These are phyloP conservation scores for Neodidymelliopsis sp. DNA, from an alignment of 2,329 filamentous ascomycete species.

Conservation along the genomic window DNA sequence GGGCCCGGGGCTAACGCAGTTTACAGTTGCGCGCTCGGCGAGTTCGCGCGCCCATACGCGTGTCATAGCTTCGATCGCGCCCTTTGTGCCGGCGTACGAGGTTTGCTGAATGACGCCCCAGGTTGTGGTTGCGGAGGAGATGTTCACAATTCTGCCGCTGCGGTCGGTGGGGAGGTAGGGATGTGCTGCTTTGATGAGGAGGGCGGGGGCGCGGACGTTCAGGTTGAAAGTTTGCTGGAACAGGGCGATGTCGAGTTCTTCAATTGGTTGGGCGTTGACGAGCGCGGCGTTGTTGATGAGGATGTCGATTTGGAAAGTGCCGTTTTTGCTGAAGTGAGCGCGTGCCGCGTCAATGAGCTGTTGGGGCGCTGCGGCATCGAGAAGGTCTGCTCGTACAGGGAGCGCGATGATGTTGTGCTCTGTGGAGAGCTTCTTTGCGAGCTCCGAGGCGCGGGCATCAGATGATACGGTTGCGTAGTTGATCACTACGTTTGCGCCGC, in stretches of 20 bases:
- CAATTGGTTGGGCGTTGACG: conserved; percentile 26
- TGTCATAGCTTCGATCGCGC: conserved; percentile 69
- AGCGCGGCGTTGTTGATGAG: conserved; percentile 72
- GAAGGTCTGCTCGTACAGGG: conserved; percentile 72
- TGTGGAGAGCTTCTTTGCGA: conserved; percentile 60
- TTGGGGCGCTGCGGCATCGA: conserved; percentile 63
- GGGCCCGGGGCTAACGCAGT: conserved; percentile 67
- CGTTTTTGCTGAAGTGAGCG: conserved; percentile 59
- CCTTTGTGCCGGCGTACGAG: conserved; percentile 70
- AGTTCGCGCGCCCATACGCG: conserved; percentile 68
- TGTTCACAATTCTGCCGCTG: conserved; percentile 66
- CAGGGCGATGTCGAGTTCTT: conserved; percentile 16
- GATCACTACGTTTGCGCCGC: conserved; percentile 71
- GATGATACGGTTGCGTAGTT: conserved; percentile 72
- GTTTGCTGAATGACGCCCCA: conserved; percentile 63
- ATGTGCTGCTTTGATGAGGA: conserved; percentile 74
- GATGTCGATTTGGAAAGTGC: conserved; percentile 74
- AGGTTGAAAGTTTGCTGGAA: conserved; percentile 25
- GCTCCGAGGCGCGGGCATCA: conserved; percentile 54
- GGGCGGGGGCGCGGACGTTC: conserved; percentile 52
- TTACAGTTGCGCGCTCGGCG: conserved; percentile 65
- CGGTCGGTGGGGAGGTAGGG: conserved; percentile 72
- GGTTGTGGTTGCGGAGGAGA: conserved; percentile 62
- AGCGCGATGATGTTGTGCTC: conserved; percentile 66
- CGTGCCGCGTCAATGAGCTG: conserved; percentile 64